Percentiles rank a stretch among this genome's conserved stretches.
Evolutionary conservation across 768 basidiomycete species (phyloP).

Genomic region (Gelatoporia subvermispora): DNA sequence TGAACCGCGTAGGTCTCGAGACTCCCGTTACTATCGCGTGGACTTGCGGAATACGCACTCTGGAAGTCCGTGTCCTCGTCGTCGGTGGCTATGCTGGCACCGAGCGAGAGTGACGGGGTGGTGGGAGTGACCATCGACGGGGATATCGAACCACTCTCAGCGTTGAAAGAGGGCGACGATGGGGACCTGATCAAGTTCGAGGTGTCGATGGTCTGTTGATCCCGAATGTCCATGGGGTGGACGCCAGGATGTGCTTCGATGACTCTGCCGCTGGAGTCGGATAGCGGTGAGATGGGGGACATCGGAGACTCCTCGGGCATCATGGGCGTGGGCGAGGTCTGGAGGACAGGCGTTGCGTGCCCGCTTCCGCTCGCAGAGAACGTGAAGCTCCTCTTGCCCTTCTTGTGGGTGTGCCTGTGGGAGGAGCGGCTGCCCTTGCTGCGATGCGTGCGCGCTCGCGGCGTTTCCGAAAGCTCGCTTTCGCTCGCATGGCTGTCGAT

Average conservation of each 20-base stretch:
- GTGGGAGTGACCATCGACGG: conserved; percentile 24
- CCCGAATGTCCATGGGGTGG: neutral
- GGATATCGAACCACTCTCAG: conserved; percentile 20
- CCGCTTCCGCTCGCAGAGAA: conserved; percentile 6
- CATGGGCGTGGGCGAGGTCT: neutral
- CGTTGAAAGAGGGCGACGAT: conserved; percentile 27
- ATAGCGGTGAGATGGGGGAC: conserved; percentile 2
- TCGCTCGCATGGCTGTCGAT: conserved; percentile 44
- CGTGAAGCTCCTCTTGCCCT: conserved; percentile 13
- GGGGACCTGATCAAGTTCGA: conserved; percentile 28
- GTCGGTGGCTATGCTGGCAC: conserved; percentile 39
- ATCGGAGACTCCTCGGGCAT: conserved; percentile 6
- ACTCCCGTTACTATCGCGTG: conserved; percentile 60
- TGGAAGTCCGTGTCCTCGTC: conserved; percentile 86
- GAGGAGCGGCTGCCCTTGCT: conserved; percentile 7
- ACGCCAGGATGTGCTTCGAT: no score
- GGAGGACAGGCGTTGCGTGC: conserved; percentile 10
- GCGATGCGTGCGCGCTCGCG: conserved; percentile 10
- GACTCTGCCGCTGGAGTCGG: neutral
- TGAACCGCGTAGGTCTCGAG: conserved; percentile 23
- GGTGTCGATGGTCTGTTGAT: conserved; percentile 9
- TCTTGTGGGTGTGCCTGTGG: conserved; percentile 6
- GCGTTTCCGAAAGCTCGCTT: conserved; percentile 23
- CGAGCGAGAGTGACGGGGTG: conserved; percentile 29
- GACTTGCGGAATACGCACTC: conserved; percentile 78